Conservation (phyloP, 2,329 filamentous ascomycete genomes). For the Dothidotthia symphoricarpi region DNA sequence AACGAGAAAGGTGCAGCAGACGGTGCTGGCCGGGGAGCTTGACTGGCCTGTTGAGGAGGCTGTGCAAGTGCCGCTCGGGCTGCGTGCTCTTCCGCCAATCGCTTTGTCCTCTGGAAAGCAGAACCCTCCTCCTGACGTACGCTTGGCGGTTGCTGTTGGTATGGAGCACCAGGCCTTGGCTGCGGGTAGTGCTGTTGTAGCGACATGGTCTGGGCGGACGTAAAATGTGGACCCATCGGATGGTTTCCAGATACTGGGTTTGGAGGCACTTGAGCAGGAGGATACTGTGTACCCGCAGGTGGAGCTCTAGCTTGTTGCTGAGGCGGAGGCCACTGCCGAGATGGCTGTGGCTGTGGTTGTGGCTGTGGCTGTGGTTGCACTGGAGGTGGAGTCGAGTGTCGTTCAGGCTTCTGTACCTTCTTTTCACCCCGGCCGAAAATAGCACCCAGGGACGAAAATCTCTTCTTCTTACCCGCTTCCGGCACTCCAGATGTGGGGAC, state of each 20-base stretch:
- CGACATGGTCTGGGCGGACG: slow-evolving; percentile 12
- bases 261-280: slow-evolving; percentile 11
- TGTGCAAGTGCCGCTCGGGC: slow-evolving; percentile 8
- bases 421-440: slow-evolving; percentile 45
- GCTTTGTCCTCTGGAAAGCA: slow-evolving; percentile 24
- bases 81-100: slow-evolving; percentile 22
- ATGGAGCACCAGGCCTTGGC: slow-evolving; percentile 5
- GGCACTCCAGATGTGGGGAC: slow-evolving; percentile 15
- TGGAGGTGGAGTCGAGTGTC: slow-evolving; percentile 19
- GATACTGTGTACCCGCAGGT: slow-evolving; percentile 17
- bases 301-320: slow-evolving; percentile 13
- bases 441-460: slow-evolving; percentile 47
- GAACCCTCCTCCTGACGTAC: slow-evolving; percentile 14
- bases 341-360: slow-evolving; percentile 5
- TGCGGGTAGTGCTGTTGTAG: slow-evolving; percentile 14
- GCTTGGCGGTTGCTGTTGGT: slow-evolving; percentile 8
- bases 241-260: slow-evolving; percentile 21
- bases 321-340: slow-evolving; percentile 18
- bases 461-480: slow-evolving; percentile 43
- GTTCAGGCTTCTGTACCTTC: slow-evolving; percentile 35
- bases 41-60: slow-evolving; percentile 7
- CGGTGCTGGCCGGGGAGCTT: slow-evolving; percentile 3
- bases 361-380: slow-evolving; percentile 7
- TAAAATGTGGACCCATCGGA: slow-evolving; percentile 12
- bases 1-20: slow-evolving; percentile 2